Conservation (phyloP, 1,284 basidiomycete species). For the Vanrija pseudolonga region DNA sequence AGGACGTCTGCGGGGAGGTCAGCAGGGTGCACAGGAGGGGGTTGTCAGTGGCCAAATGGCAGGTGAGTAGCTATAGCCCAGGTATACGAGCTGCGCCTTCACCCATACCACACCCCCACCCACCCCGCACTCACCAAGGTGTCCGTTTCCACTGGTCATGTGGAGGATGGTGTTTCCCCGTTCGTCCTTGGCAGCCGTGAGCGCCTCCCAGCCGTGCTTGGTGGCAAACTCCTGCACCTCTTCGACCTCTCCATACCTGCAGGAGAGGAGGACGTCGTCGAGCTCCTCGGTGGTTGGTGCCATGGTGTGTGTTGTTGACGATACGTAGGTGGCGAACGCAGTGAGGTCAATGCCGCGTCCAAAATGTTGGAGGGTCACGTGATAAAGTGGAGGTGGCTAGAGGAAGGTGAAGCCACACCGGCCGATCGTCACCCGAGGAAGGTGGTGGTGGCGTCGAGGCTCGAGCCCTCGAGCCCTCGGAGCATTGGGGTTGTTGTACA, state of each 20-base stretch:
- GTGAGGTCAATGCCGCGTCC: neutral
- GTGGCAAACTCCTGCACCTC: conserved; percentile 66
- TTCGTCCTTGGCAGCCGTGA: conserved; percentile 63
- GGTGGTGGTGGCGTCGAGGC: no score
- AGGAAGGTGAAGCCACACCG: neutral
- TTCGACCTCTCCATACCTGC: conserved; percentile 77
- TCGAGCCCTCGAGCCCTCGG: no score
- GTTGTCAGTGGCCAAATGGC: neutral
- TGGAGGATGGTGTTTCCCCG: conserved; percentile 74
- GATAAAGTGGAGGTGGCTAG: neutral
- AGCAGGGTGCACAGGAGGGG: neutral
- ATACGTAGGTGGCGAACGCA: neutral
- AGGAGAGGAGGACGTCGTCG: conserved; percentile 73
- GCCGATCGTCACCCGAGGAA: no score
- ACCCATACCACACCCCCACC: no score
- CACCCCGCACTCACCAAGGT: conserved; percentile 60
- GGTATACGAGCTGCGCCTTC: neutral
- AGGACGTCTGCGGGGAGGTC: conserved; percentile 8
- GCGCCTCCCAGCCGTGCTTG: conserved; percentile 57
- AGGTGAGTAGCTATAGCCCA: neutral
- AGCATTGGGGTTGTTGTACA: no score
- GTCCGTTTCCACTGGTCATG: conserved; percentile 82
- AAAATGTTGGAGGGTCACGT: neutral
- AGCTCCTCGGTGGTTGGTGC: conserved; percentile 57
- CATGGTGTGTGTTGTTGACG: conserved; percentile 4